Conservation (phyloP, 2,329 filamentous ascomycete species). For the Aspergillus flavus region DNA sequence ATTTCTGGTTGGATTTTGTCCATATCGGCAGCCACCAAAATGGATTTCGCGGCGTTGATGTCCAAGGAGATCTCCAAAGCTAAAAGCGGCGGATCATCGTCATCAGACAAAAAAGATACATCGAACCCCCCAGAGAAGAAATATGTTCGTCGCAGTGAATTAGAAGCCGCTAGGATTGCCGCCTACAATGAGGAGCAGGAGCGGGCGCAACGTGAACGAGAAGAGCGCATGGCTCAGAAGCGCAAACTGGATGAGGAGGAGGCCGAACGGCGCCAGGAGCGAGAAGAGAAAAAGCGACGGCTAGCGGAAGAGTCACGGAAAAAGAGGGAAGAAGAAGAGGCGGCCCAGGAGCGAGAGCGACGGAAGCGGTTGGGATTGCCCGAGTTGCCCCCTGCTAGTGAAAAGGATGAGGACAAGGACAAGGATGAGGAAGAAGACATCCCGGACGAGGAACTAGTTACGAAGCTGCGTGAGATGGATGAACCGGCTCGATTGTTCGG, state of each 20-base stretch:
- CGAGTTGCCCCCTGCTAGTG: slow-evolving; percentile 57
- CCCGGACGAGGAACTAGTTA: slow-evolving; percentile 68
- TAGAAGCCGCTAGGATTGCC: slow-evolving; percentile 78
- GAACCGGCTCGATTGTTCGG: slow-evolving; percentile 80
- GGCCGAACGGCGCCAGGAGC: slow-evolving; percentile 65
- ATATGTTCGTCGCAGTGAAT: slow-evolving; percentile 81
- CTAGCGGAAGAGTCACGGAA: slow-evolving; percentile 78
- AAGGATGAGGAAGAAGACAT: slow-evolving; percentile 57
- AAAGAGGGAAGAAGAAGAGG: slow-evolving; percentile 71
- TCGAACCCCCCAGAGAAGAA: slow-evolving; percentile 59
- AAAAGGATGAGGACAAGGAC: slow-evolving; percentile 34
- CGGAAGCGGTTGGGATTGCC: slow-evolving; percentile 80
- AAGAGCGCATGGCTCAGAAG: slow-evolving; percentile 72
- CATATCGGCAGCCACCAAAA: slow-evolving; percentile 45
- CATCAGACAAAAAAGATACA: slow-evolving; percentile 20
- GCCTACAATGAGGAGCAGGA: slow-evolving; percentile 83
- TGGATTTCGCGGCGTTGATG: slow-evolving; percentile 97
- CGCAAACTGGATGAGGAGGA: slow-evolving; percentile 89
- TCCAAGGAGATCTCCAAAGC: slow-evolving; percentile 86
- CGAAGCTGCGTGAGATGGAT: slow-evolving; percentile 68
- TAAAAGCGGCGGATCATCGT: slow-evolving; percentile 54
- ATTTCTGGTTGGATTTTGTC: neutral
- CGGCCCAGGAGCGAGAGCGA: slow-evolving; percentile 70
- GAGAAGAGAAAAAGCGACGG: slow-evolving; percentile 79
- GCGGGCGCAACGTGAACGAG: slow-evolving; percentile 69